Evolutionary conservation across 73 alveolate species (phyloP).

Genomic region (Blepharisma stoltei): DNA sequence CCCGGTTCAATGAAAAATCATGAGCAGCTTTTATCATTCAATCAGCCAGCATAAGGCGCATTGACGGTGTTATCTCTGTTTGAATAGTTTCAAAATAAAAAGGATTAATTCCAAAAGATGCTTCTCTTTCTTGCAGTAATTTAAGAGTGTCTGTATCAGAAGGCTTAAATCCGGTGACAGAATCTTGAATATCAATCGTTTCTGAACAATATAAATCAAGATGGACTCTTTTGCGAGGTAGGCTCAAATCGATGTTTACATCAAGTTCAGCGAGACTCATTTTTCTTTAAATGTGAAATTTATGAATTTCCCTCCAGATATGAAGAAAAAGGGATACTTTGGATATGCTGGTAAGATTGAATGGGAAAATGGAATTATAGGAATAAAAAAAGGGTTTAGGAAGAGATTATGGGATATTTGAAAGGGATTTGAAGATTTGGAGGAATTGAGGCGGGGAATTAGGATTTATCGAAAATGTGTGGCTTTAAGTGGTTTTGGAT

Average conservation of each 20-base stretch:
- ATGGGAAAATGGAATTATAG: no score
- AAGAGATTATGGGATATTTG: no score
- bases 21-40: neutral
- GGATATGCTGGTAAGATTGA: no score
- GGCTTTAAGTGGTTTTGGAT: no score
- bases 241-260: neutral
- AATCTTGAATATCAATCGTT: neutral
- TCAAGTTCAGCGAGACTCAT: neutral
- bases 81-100: neutral
- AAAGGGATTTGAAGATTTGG: no score
- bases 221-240: slow-evolving; percentile 20
- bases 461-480: no score
- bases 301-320: no score
- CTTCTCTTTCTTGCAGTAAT: neutral
- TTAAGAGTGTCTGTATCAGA: neutral
- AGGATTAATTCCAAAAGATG: neutral
- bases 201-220: neutral
- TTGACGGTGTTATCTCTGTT: neutral
- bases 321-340: no score
- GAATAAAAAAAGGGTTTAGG: no score
- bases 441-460: no score
- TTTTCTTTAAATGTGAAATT: neutral
- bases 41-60: neutral
- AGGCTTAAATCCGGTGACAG: neutral
- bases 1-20: slow-evolving; percentile 29